Evolutionary conservation across 345 rosid species (phyloP).

Genomic region (Euclidium syriacum): DNA sequence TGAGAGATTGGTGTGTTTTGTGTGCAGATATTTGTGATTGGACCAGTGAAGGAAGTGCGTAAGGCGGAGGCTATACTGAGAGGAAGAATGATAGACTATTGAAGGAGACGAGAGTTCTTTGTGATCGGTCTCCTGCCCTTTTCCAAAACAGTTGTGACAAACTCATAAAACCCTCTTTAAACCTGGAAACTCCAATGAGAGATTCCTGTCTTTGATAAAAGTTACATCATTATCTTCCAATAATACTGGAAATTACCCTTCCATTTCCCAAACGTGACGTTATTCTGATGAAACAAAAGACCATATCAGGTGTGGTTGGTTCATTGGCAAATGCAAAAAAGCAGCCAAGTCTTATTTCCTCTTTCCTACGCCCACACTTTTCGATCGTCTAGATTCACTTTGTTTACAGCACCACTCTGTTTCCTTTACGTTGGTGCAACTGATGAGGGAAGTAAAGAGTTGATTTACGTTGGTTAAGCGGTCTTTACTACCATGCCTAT

Average conservation of each 20-base stretch:
- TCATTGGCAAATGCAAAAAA: not conserved
- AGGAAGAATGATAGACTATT: conserved; percentile 74
- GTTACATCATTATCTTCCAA: not conserved
- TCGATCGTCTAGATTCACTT: no score
- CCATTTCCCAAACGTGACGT: no score
- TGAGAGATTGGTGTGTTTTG: not conserved
- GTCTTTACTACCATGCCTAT: no score
- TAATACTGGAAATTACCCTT: not conserved
- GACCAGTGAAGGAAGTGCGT: conserved; percentile 80
- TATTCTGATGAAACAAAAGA: not conserved
- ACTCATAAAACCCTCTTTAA: conserved; percentile 4
- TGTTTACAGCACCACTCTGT: no score
- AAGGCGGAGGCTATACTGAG: conserved; percentile 91
- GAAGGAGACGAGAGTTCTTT: conserved; percentile 20
- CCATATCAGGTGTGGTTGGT: not conserved
- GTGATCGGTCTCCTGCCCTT: conserved; percentile 1
- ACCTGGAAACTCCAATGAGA: conserved; percentile 10
- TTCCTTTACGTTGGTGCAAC: no score
- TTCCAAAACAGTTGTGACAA: conserved; percentile 1
- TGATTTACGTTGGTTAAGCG: no score
- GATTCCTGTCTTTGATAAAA: conserved; percentile 7
- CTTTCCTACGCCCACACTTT: no score
- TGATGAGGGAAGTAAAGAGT: no score
- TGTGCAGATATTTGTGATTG: conserved; percentile 72
- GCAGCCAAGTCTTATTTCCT: no score